Evolutionary conservation across 2,329 filamentous ascomycete species (phyloP).

Genomic region (Fusarium protoensiforme): DNA sequence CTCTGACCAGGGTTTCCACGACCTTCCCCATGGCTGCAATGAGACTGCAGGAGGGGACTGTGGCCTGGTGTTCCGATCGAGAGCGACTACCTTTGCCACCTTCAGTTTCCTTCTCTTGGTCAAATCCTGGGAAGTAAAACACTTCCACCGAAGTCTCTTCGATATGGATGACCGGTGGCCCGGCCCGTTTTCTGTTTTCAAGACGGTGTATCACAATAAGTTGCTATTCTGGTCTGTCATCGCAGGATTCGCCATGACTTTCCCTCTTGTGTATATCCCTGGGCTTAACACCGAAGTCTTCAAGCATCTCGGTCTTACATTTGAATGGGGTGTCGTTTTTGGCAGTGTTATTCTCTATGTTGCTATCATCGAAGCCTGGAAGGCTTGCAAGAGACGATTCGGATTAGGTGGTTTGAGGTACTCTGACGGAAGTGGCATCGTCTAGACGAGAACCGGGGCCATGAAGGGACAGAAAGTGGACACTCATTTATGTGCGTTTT

Average conservation of each 20-base stretch:
- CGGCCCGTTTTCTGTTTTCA: constrained; percentile 62
- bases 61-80: constrained; percentile 68
- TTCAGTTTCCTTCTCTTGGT: constrained; percentile 75
- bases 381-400: constrained; percentile 70
- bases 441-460: too few species aligned
- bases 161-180: constrained; percentile 67
- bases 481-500: too few species aligned
- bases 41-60: constrained; percentile 61
- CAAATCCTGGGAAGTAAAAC: constrained; percentile 79
- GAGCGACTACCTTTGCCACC: constrained; percentile 76
- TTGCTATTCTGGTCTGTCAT: constrained; percentile 74
- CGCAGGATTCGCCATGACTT: constrained; percentile 67
- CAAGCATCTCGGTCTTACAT: constrained; percentile 74
- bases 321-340: constrained; percentile 78
- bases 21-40: constrained; percentile 68
- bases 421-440: too few species aligned
- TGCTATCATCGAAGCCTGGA: constrained; percentile 74
- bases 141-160: constrained; percentile 77
- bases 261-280: constrained; percentile 75
- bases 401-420: constrained; percentile 43
- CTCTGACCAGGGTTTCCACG: constrained; percentile 56
- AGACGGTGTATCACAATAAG: constrained; percentile 73
- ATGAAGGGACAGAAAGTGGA: too few species aligned
- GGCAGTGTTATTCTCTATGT: constrained; percentile 70
- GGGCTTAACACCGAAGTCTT: constrained; percentile 74